Base-by-base conservation (phyloP, 805 yeast species). In the Kluyveromyces starmeri region DNA sequence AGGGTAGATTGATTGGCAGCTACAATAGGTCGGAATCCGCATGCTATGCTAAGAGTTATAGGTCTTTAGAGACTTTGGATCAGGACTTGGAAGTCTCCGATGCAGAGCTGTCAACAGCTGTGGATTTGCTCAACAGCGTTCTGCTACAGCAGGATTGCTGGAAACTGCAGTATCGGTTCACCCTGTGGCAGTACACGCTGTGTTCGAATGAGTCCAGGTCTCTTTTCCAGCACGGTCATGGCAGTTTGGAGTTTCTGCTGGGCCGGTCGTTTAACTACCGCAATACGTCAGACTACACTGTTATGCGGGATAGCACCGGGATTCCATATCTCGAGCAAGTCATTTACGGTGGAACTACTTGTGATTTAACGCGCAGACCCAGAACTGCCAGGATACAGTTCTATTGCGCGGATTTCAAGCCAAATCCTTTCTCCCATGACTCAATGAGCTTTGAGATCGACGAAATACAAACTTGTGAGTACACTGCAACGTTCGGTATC, bases 391-490 rank as follows among this genome's bases (percentile, higher is more conserved):
- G 77, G 37, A 57, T 81, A 4, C 68, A 67, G 32, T 78, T 72
- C 48, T 60, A 64, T 22, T 81, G 89, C 52, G 70, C 69, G 38
- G 64, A 65, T 3, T 45, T 47, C 9, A 46, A 49, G 13, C 40
- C 40, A 17, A 46, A 43, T 4, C 50, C 51, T 30, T 7, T 5
- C 7, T 14, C 5, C 13, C n/a, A 12, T n/a, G 14, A 5, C 11
- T 6, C n/a, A 7, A 7, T 12, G 26, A 7, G 11, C 13, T 49
- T 49, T 8, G 67, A 67, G 48, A 63, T 74, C 3, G 57, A 57
- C 32, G 86, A 78, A 51, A 55, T 64, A 20, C 65, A 63, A 36
- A 72, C 78, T 1, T 78, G 86, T 50, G 68, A 67, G 28, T 78
- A 78, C 47, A 64, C 64, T 42, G 64, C 75, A 54, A 59, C 60